These are phyloP conservation scores for Streptanthus diversifolius DNA, from an alignment of 345 rosid genomes.

Conservation along the genomic window DNA sequence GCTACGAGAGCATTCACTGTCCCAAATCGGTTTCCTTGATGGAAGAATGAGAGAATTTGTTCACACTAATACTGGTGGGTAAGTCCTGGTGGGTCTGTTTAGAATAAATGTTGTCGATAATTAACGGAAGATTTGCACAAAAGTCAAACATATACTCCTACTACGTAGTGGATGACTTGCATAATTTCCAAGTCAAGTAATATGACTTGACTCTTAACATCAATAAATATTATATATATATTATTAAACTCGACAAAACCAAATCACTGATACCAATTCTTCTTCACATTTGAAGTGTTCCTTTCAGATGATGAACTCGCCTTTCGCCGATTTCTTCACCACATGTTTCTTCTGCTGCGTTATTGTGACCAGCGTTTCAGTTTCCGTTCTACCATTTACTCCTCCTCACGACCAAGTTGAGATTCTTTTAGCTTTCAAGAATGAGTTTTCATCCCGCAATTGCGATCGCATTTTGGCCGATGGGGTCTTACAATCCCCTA, in stretches of 20 bases:
- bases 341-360: no score
- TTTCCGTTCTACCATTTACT: not conserved
- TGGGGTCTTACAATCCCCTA: no score
- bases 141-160: no score
- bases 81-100: no score
- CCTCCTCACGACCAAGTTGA: not conserved
- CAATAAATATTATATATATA: not conserved
- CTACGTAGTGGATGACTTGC: not conserved
- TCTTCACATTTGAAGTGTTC: no score
- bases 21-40: conserved; percentile 30
- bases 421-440: not conserved
- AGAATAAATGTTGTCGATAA: no score
- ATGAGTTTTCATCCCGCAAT: not conserved
- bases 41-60: conserved; percentile 19
- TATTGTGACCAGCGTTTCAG: no score
- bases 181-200: not conserved
- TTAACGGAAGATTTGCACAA: no score
- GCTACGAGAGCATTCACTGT: conserved; percentile 64
- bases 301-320: no score
- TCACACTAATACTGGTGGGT: not conserved
- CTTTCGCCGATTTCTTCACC: no score
- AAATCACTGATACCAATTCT: not conserved
- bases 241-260: not conserved
- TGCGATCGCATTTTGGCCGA: not conserved
- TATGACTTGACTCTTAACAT: not conserved